phyloP scores from a whole-genome alignment of 257 asterid genomes.

The Voacanga thouarsii region DNA sequence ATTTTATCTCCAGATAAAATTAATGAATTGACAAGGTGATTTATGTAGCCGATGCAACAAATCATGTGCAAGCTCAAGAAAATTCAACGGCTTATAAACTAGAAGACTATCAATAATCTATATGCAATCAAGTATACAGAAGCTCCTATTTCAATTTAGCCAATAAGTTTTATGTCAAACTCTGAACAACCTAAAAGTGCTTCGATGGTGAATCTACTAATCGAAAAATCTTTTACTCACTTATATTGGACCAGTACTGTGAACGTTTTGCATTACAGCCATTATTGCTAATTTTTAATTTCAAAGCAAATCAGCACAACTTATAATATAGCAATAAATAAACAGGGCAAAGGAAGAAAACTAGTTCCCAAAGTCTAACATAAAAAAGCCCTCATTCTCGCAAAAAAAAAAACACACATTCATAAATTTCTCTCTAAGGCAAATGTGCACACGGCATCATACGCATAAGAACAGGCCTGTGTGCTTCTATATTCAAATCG shows the following conservation, averaged over 20 bases:
- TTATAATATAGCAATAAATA: not conserved
- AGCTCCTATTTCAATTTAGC: not conserved
- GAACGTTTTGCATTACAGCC: not conserved
- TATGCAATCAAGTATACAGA: not conserved
- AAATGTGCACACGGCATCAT: not conserved
- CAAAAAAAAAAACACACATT: not conserved
- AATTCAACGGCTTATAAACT: not conserved
- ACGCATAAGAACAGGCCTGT: not conserved
- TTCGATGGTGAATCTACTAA: not conserved
- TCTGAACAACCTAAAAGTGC: not conserved
- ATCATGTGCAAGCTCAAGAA: not conserved
- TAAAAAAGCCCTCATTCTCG: not conserved
- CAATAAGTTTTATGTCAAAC: not conserved
- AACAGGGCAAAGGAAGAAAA: not conserved
- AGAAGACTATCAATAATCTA: not conserved
- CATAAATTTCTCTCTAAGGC: not conserved
- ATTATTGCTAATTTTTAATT: not conserved
- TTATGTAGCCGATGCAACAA: not conserved
- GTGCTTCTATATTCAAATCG: not conserved
- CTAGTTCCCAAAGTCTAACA: not conserved
- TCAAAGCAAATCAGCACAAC: not conserved
- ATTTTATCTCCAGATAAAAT: not conserved
- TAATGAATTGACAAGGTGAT: not conserved
- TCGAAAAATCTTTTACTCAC: not conserved
- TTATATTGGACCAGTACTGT: not conserved